Percentiles rank a stretch among this genome's conserved stretches.
These are phyloP conservation scores for Dipteronia sinensis DNA, from an alignment of 345 rosid genomes.

Conservation along the genomic window DNA sequence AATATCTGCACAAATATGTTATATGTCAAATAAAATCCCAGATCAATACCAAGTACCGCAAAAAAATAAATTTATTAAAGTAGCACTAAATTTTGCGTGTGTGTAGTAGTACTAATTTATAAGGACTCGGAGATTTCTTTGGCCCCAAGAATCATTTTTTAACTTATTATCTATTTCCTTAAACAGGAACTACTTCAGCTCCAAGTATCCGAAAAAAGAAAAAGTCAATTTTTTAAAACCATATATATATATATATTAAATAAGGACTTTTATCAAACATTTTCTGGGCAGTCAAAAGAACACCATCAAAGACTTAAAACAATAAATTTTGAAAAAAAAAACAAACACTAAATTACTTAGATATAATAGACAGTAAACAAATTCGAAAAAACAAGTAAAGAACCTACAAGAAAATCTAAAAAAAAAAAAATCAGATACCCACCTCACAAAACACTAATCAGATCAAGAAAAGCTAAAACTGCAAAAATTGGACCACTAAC, in stretches of 20 bases:
- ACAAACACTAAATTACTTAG: background rate
- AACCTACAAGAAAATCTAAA: background rate
- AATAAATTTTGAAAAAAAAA: background rate
- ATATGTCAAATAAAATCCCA: background rate
- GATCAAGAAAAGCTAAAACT: background rate
- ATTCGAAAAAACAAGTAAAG: background rate
- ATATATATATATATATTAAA: background rate
- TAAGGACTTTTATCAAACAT: background rate
- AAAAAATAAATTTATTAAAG: background rate
- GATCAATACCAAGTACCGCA: background rate
- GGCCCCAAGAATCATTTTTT: background rate
- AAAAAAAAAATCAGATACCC: background rate
- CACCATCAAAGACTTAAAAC: constrained; percentile 2
- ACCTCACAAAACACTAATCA: background rate
- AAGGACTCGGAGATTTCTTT: background rate
- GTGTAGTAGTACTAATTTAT: background rate
- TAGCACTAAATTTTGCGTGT: too few species aligned
- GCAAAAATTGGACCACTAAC: constrained; percentile 25
- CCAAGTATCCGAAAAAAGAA: background rate
- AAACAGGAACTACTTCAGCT: background rate
- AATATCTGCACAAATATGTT: background rate
- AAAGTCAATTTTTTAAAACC: too few species aligned
- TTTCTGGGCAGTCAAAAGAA: background rate
- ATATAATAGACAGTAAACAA: background rate
- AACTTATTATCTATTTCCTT: background rate